Evolutionary conservation across 2,329 filamentous ascomycete genomes (phyloP).

Genomic region (Phialocephala subalpina): DNA sequence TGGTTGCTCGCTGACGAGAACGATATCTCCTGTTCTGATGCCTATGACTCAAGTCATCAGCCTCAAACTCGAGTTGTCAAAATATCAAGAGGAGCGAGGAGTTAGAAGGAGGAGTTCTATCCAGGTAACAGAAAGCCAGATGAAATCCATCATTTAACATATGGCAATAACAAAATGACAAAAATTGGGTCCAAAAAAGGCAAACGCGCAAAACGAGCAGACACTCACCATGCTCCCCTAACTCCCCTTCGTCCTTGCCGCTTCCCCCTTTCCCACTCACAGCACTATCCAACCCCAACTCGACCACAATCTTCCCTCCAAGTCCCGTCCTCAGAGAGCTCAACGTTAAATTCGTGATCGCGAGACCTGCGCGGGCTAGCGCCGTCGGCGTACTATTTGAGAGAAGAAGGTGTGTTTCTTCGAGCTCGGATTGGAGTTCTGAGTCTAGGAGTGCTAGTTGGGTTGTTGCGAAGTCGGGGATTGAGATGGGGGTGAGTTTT

Average conservation of each 20-base stretch:
- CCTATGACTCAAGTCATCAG: constrained; percentile 2
- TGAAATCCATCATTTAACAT: neutral
- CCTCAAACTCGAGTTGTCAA: neutral
- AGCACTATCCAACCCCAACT: constrained; percentile 70
- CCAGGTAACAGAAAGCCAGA: neutral
- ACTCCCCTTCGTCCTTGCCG: constrained; percentile 56
- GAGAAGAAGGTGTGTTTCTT: constrained; percentile 73
- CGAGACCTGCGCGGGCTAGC: constrained; percentile 80
- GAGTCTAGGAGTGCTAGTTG: constrained; percentile 75
- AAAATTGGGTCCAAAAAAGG: neutral
- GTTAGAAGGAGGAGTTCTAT: neutral
- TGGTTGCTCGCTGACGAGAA: constrained; percentile 78
- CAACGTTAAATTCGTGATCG: constrained; percentile 78
- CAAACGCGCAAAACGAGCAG: neutral
- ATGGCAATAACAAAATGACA: neutral
- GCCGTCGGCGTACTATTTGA: constrained; percentile 71
- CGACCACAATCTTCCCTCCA: constrained; percentile 88
- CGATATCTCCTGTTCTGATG: constrained; percentile 78
- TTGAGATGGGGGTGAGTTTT: constrained; percentile 53
- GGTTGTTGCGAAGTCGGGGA: constrained; percentile 72
- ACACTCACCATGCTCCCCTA: constrained; percentile 73
- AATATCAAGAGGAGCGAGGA: neutral
- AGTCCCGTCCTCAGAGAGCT: constrained; percentile 84
- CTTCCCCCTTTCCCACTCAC: constrained; percentile 21
- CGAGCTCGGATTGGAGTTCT: constrained; percentile 77